Conservation (phyloP, 257 asterid species). For the Solanum microdontum region DNA sequence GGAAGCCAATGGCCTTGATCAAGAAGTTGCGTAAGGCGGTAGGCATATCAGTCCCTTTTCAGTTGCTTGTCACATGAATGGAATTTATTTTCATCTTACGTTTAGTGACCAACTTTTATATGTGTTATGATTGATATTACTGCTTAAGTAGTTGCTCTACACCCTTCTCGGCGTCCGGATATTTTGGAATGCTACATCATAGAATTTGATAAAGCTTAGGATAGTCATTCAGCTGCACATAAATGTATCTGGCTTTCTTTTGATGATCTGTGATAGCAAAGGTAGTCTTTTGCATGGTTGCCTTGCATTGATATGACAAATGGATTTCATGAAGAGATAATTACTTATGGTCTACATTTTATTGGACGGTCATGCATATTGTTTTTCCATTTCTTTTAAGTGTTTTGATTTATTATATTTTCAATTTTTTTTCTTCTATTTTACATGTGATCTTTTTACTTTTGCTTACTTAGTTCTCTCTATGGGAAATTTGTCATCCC, state of each 20-base stretch:
- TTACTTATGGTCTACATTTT: not conserved
- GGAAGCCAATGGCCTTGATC: slow-evolving; percentile 29
- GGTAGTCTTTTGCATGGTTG: not conserved
- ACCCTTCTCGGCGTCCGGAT: not conserved
- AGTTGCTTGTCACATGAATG: not conserved
- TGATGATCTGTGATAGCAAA: not conserved
- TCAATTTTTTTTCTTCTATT: not conserved
- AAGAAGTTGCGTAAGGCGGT: slow-evolving; percentile 31
- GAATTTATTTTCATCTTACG: not conserved
- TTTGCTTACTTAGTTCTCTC: not conserved
- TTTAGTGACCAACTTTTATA: not conserved
- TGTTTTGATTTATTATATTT: not conserved
- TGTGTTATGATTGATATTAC: not conserved
- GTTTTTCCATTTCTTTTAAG: not conserved
- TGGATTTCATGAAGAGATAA: not conserved
- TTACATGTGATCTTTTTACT: not conserved
- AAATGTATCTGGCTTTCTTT: not conserved
- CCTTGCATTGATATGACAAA: not conserved
- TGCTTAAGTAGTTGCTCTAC: not conserved
- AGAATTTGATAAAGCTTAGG: not conserved
- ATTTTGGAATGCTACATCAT: not conserved
- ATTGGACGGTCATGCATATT: not conserved
- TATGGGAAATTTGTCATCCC: not conserved
- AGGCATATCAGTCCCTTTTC: not conserved
- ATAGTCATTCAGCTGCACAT: not conserved